Evolutionary conservation across 192 early-diverging fungal species (phyloP), one percentile per base, ranked within the genome.

Genomic region (Rhizophagus prolifer): DNA sequence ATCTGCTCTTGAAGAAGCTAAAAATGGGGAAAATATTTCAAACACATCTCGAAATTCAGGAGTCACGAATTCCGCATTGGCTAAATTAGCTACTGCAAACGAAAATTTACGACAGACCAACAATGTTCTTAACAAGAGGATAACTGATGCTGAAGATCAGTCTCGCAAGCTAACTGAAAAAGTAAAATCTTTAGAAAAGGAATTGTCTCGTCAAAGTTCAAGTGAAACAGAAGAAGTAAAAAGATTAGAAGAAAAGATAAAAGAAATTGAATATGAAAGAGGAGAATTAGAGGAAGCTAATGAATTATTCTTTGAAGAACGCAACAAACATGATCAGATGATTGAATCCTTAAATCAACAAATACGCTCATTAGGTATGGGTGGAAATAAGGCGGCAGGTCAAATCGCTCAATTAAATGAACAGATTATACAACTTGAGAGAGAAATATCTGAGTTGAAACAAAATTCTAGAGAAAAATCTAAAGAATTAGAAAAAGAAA

Each of bases 401-500:
- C 25, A 34, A 34, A 26, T 67, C 30, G 47, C 62, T 58, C 64
- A 76, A 58, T 59, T 67, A 31, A 67, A 76, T 31, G 63, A 50
- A 60, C 68, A 67, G 31, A 76, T 76, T 12, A 14, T 38, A n/a
- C 25, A 19, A 26, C 25, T 76, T 5, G 64, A 76, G 34, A 50
- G 14, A 34, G 64, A 67, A 26, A 12, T 74, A 21, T 30, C 30
- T 7, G 21, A 13, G 25, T 63, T 38, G 4, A 65, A 54, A 54
- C n/a, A 76, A 31, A 21, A 38, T 23, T 54, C 75, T 12, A 25
- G 14, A 46, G 50, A 14, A 28, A 62, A 76, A 26, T 54, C 75
- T 3, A 41, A 65, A 25, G 64, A 67, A 67, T 50, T 76, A 41
- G 75, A 76, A 25, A 62, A 76, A 76, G 75, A 76, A 68, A 76